These are phyloP conservation scores for Nannochloropsis gaditana DNA, from an alignment of 108 stramenopile species.

Conservation along the genomic window DNA sequence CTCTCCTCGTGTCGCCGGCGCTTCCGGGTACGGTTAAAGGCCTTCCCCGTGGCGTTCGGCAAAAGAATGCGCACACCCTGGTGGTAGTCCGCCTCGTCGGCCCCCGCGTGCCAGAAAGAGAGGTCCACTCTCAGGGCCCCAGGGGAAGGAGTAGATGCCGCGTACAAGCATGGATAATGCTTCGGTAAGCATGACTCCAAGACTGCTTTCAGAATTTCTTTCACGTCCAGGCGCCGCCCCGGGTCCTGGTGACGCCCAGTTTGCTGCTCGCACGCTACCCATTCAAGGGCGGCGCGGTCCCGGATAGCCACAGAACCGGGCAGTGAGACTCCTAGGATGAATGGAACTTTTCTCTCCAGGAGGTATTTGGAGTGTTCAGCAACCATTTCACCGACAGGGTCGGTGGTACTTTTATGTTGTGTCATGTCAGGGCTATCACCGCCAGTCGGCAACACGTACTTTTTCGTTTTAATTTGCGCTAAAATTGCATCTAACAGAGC, in stretches of 20 bases:
- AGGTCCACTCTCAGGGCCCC: neutral
- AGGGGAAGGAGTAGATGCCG: neutral
- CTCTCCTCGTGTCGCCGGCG: neutral
- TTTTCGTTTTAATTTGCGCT: neutral
- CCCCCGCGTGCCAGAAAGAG: neutral
- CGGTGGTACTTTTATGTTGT: neutral
- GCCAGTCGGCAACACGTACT: neutral
- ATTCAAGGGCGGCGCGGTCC: conserved; percentile 12
- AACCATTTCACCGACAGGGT: no score
- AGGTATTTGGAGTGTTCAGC: no score
- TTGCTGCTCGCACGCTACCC: neutral
- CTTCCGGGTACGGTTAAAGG: neutral
- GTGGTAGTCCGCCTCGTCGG: neutral
- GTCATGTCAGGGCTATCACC: neutral
- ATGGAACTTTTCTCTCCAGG: neutral
- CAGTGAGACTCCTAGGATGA: neutral
- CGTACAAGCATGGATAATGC: neutral
- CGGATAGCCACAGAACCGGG: neutral
- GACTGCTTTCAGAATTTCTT: neutral
- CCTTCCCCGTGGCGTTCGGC: neutral
- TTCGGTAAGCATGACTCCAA: neutral
- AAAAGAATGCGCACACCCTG: neutral
- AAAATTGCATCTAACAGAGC: neutral
- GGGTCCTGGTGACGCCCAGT: neutral
- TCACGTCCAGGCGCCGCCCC: neutral